These are phyloP conservation scores for Murraya paniculata DNA, from an alignment of 345 rosid species.

Conservation along the genomic window DNA sequence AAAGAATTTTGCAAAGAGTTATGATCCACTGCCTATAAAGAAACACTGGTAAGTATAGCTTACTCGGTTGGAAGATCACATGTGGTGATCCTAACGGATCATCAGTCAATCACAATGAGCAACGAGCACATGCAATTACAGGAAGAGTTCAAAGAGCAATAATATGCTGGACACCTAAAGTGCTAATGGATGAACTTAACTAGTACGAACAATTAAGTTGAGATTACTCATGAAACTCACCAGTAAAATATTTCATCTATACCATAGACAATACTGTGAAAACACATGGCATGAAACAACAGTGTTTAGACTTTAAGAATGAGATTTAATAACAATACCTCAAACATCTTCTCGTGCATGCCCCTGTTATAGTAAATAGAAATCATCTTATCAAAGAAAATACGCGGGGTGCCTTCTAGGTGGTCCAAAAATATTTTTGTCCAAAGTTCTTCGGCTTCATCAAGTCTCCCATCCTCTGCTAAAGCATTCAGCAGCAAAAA, in stretches of 20 bases:
- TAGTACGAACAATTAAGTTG: not conserved
- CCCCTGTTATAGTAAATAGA: constrained; percentile 68
- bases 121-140: not conserved
- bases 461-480: constrained; percentile 79
- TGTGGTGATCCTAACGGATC: not conserved
- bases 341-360: constrained; percentile 82
- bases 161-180: too few species aligned
- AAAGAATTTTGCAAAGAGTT: not conserved
- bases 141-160: not conserved
- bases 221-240: not conserved
- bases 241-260: not conserved
- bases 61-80: not conserved
- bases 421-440: constrained; percentile 53
- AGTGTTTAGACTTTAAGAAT: not conserved
- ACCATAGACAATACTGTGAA: not conserved
- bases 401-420: constrained; percentile 72
- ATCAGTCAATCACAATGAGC: not conserved
- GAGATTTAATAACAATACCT: constrained; percentile 42
- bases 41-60: not conserved
- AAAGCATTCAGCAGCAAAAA: constrained; percentile 74
- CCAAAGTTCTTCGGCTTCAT: constrained; percentile 94
- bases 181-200: not conserved
- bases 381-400: constrained; percentile 74
- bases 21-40: not conserved
- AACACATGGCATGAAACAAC: not conserved